These are phyloP conservation scores for Fusarium beomiforme DNA, from an alignment of 2,329 filamentous ascomycete species.

Conservation along the genomic window DNA sequence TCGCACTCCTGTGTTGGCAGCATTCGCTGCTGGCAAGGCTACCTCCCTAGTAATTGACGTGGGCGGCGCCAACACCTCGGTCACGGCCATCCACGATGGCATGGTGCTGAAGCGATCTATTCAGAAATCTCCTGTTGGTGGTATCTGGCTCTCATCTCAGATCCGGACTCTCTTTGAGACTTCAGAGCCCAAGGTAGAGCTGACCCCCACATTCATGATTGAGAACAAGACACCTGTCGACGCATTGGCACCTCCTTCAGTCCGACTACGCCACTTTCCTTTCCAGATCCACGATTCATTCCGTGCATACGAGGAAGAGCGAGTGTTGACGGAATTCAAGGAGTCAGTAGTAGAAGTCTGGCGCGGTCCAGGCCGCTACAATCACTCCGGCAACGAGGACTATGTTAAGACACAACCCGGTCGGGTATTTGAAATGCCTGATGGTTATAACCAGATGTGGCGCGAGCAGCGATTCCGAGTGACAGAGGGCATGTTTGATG, in stretches of 20 bases:
- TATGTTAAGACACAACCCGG: slow-evolving; percentile 77
- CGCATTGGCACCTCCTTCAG: slow-evolving; percentile 81
- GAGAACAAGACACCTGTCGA: slow-evolving; percentile 90
- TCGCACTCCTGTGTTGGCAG: slow-evolving; percentile 86
- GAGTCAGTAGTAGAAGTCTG: slow-evolving; percentile 96
- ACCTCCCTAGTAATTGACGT: slow-evolving; percentile 93
- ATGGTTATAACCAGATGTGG: slow-evolving; percentile 96
- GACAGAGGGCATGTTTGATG: slow-evolving; percentile 91
- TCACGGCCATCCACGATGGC: slow-evolving; percentile 93
- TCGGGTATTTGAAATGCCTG: slow-evolving; percentile 94
- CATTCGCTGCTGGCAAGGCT: slow-evolving; percentile 92
- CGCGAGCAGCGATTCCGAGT: slow-evolving; percentile 86
- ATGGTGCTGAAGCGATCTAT: slow-evolving; percentile 93
- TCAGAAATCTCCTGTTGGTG: slow-evolving; percentile 84
- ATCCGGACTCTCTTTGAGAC: slow-evolving; percentile 81
- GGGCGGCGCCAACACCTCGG: slow-evolving; percentile 86
- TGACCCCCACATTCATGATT: slow-evolving; percentile 88
- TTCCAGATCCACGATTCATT: slow-evolving; percentile 74
- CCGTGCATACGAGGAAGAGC: slow-evolving; percentile 87
- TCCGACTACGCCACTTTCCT: slow-evolving; percentile 75
- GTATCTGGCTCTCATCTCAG: slow-evolving; percentile 90
- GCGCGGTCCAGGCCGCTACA: slow-evolving; percentile 79
- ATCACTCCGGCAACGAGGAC: slow-evolving; percentile 77
- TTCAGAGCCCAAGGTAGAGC: slow-evolving; percentile 74
- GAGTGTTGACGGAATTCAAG: slow-evolving; percentile 94